Conservation (phyloP, 78 protist species). For the Paratrimastix pyriformis region DNA sequence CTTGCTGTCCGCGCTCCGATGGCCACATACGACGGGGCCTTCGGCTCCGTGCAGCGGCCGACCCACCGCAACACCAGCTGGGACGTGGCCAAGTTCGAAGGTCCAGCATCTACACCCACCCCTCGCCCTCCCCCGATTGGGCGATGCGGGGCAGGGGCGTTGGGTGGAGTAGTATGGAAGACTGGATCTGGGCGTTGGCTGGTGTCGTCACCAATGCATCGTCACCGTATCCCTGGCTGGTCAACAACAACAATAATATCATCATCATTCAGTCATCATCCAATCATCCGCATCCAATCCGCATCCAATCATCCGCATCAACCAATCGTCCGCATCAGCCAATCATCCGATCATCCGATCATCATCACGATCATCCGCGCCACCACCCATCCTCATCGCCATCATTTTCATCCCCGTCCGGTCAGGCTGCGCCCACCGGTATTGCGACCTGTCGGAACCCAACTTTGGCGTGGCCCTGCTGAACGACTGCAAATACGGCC, state of each 20-base stretch:
- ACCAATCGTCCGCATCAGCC: background rate
- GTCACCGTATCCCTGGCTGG: no score
- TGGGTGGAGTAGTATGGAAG: background rate
- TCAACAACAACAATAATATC: no score
- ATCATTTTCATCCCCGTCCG: no score
- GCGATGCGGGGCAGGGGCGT: no score
- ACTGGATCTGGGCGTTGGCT: background rate
- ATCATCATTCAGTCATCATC: no score
- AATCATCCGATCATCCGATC: slow-evolving; percentile 66
- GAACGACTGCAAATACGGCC: slow-evolving; percentile 76
- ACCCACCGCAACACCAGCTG: slow-evolving; percentile 65
- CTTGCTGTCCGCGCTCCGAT: slow-evolving; percentile 22
- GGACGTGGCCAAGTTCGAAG: slow-evolving; percentile 45
- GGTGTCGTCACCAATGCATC: background rate
- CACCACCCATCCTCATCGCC: no score
- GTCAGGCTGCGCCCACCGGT: slow-evolving; percentile 54
- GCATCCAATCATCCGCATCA: background rate
- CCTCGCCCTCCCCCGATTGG: no score
- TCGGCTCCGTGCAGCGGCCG: slow-evolving; percentile 62
- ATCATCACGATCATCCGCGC: no score
- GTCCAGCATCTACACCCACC: no score
- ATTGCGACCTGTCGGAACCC: slow-evolving; percentile 55
- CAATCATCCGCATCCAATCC: no score
- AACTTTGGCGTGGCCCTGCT: slow-evolving; percentile 59
- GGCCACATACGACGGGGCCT: slow-evolving; percentile 60